Evolutionary conservation across 2,329 filamentous ascomycete genomes (phyloP).

Genomic region (Nothopassalora personata): DNA sequence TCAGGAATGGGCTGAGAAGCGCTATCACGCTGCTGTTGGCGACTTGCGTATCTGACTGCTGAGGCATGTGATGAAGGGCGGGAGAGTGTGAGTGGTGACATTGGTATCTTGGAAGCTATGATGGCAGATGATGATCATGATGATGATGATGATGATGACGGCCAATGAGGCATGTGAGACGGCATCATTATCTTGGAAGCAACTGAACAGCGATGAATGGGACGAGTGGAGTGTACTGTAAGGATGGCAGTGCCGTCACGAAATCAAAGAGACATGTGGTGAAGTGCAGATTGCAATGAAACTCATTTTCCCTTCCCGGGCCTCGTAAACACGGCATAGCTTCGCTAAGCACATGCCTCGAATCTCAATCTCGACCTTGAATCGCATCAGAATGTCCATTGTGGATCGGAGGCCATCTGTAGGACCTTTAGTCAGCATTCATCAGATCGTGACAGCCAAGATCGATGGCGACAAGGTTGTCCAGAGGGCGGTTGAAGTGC

Average conservation of each 20-base stretch:
- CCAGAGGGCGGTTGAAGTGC: not conserved
- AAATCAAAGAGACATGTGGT: not conserved
- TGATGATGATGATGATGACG: not conserved
- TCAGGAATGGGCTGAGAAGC: not conserved
- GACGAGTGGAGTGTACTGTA: not conserved
- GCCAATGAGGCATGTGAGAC: not conserved
- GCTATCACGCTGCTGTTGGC: not conserved
- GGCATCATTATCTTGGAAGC: not conserved
- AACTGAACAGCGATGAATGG: not conserved
- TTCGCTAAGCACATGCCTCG: no score
- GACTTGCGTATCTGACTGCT: not conserved
- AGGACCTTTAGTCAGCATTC: not conserved
- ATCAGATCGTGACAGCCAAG: not conserved
- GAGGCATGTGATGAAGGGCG: not conserved
- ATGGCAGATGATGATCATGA: not conserved
- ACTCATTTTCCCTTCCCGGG: no score
- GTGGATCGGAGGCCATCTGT: not conserved
- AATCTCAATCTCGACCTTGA: not conserved
- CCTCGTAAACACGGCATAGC: no score
- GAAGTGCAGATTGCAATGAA: no score
- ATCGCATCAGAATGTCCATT: not conserved
- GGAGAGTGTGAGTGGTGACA: not conserved
- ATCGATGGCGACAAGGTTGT: not conserved
- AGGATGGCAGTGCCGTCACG: not conserved
- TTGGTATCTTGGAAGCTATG: not conserved